phyloP scores from a whole-genome alignment of 1,139 yeast genomes.

The Taphrina wiesneri region DNA sequence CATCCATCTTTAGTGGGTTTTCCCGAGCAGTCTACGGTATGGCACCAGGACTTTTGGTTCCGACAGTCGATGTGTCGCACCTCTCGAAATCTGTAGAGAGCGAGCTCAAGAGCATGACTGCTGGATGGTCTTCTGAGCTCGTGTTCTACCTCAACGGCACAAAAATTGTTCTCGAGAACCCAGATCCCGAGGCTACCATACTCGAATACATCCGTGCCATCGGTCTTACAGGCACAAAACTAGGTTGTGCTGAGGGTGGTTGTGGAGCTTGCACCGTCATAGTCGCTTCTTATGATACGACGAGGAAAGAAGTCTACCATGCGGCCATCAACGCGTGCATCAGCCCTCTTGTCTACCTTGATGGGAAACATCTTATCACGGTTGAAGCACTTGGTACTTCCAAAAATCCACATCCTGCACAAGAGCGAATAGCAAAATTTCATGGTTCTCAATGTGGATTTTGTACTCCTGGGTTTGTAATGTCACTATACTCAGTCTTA shows the following conservation, averaged over 20 bases:
- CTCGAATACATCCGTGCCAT: slow-evolving; percentile 49
- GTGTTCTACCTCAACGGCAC: slow-evolving; percentile 50
- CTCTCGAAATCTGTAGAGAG: slow-evolving; percentile 4
- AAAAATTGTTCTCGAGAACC: slow-evolving; percentile 46
- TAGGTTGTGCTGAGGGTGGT: slow-evolving; percentile 54
- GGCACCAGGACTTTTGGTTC: slow-evolving; percentile 3
- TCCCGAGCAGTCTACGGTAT: too few relatives aligned
- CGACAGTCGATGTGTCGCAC: slow-evolving; percentile 1
- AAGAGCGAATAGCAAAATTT: slow-evolving; percentile 52
- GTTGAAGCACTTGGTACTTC: slow-evolving; percentile 52
- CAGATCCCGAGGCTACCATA: slow-evolving; percentile 50
- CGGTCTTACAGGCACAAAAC: slow-evolving; percentile 51
- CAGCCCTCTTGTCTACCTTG: slow-evolving; percentile 51
- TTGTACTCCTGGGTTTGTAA: slow-evolving; percentile 54
- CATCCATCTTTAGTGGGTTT: neutral
- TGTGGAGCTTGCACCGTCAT: slow-evolving; percentile 55
- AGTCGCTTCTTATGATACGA: slow-evolving; percentile 46
- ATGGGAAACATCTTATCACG: slow-evolving; percentile 52
- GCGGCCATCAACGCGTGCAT: slow-evolving; percentile 52
- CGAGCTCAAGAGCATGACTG: slow-evolving; percentile 1
- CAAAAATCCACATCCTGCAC: slow-evolving; percentile 51
- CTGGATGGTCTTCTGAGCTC: slow-evolving; percentile 39
- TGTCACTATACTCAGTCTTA: slow-evolving; percentile 51
- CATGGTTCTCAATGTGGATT: slow-evolving; percentile 57
- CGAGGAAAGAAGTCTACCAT: slow-evolving; percentile 44